A percentile compares a stretch with the other conserved stretches of the same genome.
Evolutionary conservation across 805 yeast species (phyloP).

Genomic region (Schizosaccharomyces japonicus): DNA sequence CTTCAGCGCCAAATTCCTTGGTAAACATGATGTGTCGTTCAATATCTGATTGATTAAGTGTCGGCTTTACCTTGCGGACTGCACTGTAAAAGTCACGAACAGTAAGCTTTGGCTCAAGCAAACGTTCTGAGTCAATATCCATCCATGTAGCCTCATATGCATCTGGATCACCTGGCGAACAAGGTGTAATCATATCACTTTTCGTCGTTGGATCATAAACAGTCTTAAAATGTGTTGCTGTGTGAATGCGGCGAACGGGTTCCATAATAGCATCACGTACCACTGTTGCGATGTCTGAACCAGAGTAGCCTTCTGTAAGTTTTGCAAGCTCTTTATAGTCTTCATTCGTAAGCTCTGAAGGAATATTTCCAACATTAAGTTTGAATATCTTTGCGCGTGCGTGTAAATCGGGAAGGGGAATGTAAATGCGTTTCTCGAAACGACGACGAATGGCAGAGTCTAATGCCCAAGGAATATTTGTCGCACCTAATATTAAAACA

Average conservation of each 20-base stretch:
- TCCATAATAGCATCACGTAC: constrained; percentile 96
- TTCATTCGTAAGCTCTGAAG: constrained; percentile 47
- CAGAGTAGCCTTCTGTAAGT: constrained; percentile 88
- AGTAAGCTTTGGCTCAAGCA: constrained; percentile 71
- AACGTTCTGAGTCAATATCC: constrained; percentile 69
- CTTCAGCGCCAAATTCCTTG: constrained; percentile 90
- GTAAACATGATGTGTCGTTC: constrained; percentile 70
- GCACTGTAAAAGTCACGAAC: constrained; percentile 86
- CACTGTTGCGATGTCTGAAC: constrained; percentile 88
- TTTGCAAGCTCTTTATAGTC: constrained; percentile 64
- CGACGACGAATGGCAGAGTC: constrained; percentile 94
- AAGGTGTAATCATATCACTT: constrained; percentile 36
- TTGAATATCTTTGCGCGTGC: constrained; percentile 88
- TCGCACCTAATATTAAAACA: constrained; percentile 85
- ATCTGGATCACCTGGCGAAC: constrained; percentile 84
- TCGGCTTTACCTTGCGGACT: constrained; percentile 73
- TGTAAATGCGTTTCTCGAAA: constrained; percentile 84
- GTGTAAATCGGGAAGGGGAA: constrained; percentile 80
- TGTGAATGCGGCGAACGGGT: constrained; percentile 85
- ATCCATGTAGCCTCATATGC: constrained; percentile 86
- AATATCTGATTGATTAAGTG: constrained; percentile 71
- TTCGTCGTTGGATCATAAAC: constrained; percentile 22
- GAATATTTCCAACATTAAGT: constrained; percentile 72
- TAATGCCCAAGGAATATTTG: constrained; percentile 95
- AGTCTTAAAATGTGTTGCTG: constrained; percentile 79